Base-by-base conservation (phyloP, 1,284 basidiomycete species). In the Ustilago curta region DNA sequence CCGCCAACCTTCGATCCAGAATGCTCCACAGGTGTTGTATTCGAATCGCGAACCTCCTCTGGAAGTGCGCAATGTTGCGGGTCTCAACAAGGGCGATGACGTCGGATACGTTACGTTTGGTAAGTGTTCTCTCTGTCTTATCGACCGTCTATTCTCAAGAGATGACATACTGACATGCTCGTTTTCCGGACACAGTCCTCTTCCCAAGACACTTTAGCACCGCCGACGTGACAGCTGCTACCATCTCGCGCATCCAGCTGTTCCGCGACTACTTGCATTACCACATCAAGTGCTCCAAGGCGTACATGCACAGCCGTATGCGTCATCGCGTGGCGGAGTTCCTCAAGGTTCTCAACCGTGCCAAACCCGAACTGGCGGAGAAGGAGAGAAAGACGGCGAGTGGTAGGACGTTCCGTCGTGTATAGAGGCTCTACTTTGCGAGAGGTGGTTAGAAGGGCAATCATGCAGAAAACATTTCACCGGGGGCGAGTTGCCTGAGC, bases 241-340 rank as follows among this genome's bases (percentile, higher is more conserved):
- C 95, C 16, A 98, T 98, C 84, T 95, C 94, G 39, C 93, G 94
- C 81, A 93, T 99, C 83, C 94, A 98, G 85, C 89, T 97, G 42
- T 99, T 99, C 91, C 89, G 97, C 56, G 95, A 98, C 86, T 98
- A 98, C 85, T 88, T 99, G 40, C 97, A 99, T 87, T 99, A 99
- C 86, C 97, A 99, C 86, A 83, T 99, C 90, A 99, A 96, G 85
- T 98, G 96, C 86, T 95, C 92, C 58, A 99, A 99, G 86, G 97
- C 96, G 1, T 99, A 99, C 87, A 96, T 99, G 93, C 97, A 99
- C 86, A 96, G 94, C 25, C 89, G 97, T 54, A 97, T 99, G 95
- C 89, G 97, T 69, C 89, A 92, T 84, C 91, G 97, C 27, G 97
- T 97, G 14, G 91, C 92, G 16, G 95, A 98, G 86, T 99, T 99